phyloP scores from a whole-genome alignment of 169 alveolate species.

The Plasmodium gallinaceum region DNA sequence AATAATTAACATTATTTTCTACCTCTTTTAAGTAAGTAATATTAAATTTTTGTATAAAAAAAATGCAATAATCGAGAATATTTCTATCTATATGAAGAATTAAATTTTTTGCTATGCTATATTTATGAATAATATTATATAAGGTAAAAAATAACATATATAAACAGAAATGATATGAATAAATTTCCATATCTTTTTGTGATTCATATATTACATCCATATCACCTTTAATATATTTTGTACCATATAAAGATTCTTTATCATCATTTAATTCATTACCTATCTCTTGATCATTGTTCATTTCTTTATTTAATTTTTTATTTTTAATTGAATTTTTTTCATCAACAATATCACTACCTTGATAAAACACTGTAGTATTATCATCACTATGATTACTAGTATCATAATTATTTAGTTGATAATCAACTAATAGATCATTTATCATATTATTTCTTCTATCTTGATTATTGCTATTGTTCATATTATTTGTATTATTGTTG shows the following conservation, averaged over 20 bases:
- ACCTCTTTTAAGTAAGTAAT: constrained; percentile 36
- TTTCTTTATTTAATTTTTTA: not conserved
- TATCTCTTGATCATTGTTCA: not conserved
- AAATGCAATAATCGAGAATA: constrained; percentile 73
- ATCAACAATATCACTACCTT: constrained; percentile 25
- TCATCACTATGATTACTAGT: constrained; percentile 71
- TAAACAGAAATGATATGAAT: constrained; percentile 71
- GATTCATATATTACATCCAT: constrained; percentile 67
- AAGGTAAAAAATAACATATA: constrained; percentile 72
- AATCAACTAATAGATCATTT: constrained; percentile 3
- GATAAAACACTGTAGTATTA: constrained; percentile 16
- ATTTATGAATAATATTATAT: constrained; percentile 52
- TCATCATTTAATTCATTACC: constrained; percentile 20
- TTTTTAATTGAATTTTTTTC: constrained; percentile 28
- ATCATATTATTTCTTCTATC: not conserved
- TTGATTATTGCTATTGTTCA: constrained; percentile 3
- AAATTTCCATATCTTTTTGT: constrained; percentile 74
- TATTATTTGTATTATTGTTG: not conserved
- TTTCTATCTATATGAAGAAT: constrained; percentile 76
- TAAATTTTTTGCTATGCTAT: constrained; percentile 61
- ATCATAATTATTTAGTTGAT: constrained; percentile 39
- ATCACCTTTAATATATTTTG: constrained; percentile 67
- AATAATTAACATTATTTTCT: constrained; percentile 47
- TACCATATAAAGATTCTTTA: constrained; percentile 13
- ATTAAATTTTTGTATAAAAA: constrained; percentile 72